Evolutionary conservation across 2,329 filamentous ascomycete genomes (phyloP).

Genomic region (Curvularia eragrostidis): DNA sequence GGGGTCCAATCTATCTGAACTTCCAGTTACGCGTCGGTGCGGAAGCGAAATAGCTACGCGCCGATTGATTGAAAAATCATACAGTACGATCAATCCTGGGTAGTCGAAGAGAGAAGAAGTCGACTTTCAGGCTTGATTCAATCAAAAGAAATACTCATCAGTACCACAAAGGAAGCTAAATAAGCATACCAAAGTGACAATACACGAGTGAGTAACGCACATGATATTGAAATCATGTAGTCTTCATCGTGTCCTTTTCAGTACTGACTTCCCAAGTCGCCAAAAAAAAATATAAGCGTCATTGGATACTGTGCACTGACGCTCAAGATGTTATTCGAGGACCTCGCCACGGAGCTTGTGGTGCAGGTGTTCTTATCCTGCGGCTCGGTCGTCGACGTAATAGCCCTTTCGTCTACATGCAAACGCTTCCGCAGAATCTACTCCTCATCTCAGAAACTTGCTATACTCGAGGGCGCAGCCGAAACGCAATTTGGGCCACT

Average conservation of each 20-base stretch:
- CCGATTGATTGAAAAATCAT: slow-evolving; percentile 27
- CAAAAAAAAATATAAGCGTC: neutral
- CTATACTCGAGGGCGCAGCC: slow-evolving; percentile 61
- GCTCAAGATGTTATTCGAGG: slow-evolving; percentile 60
- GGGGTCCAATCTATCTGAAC: slow-evolving; percentile 58
- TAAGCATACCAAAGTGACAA: slow-evolving; percentile 9
- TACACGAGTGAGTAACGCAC: slow-evolving; percentile 13
- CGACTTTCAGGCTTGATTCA: neutral
- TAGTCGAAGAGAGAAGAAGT: neutral
- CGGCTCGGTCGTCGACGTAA: slow-evolving; percentile 59
- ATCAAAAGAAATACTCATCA: neutral
- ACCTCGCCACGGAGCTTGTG: slow-evolving; percentile 65
- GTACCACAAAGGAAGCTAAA: neutral
- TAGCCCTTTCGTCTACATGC: slow-evolving; percentile 62
- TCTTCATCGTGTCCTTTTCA: neutral
- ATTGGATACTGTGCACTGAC: slow-evolving; percentile 6
- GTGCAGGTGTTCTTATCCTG: slow-evolving; percentile 63
- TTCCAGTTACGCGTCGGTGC: slow-evolving; percentile 35
- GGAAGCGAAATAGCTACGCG: slow-evolving; percentile 36
- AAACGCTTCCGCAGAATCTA: slow-evolving; percentile 62
- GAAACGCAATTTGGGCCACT: slow-evolving; percentile 65
- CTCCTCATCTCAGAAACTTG: slow-evolving; percentile 60
- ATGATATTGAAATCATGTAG: neutral
- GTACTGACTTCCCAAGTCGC: slow-evolving; percentile 5
- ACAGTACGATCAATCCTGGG: slow-evolving; percentile 2